Conservation (phyloP, 1,284 basidiomycete species). For the Puccinia polysora region DNA sequence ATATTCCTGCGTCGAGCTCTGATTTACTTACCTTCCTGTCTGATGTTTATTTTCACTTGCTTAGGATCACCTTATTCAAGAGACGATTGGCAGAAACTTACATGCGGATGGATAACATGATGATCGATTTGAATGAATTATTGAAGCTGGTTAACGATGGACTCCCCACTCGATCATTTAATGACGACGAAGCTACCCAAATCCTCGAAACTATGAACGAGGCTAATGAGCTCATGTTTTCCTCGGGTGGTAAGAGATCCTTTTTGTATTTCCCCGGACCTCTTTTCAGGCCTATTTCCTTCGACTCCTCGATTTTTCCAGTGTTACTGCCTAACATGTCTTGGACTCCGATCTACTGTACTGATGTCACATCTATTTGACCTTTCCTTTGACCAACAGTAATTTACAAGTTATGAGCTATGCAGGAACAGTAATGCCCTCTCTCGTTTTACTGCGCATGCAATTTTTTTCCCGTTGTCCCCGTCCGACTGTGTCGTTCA, state of each 20-base stretch:
- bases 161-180: slow-evolving; percentile 55
- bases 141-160: slow-evolving; percentile 75
- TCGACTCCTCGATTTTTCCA: background rate
- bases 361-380: background rate
- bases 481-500: no score
- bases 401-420: background rate
- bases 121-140: slow-evolving; percentile 66
- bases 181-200: slow-evolving; percentile 62
- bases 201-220: slow-evolving; percentile 64
- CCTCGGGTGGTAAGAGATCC: slow-evolving; percentile 59
- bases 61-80: slow-evolving; percentile 71
- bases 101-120: slow-evolving; percentile 62
- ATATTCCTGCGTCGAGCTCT: slow-evolving; percentile 7
- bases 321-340: background rate
- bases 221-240: slow-evolving; percentile 79
- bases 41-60: slow-evolving; percentile 46
- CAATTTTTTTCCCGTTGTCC: no score
- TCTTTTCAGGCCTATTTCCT: background rate
- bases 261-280: slow-evolving; percentile 9
- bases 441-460: no score
- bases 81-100: slow-evolving; percentile 68
- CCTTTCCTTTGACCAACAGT: background rate
- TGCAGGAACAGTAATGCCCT: no score
- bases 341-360: background rate
- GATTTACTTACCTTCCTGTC: slow-evolving; percentile 45